Conservation (phyloP, 2,329 filamentous ascomycete species). For the Lachnellula subtilissima region DNA sequence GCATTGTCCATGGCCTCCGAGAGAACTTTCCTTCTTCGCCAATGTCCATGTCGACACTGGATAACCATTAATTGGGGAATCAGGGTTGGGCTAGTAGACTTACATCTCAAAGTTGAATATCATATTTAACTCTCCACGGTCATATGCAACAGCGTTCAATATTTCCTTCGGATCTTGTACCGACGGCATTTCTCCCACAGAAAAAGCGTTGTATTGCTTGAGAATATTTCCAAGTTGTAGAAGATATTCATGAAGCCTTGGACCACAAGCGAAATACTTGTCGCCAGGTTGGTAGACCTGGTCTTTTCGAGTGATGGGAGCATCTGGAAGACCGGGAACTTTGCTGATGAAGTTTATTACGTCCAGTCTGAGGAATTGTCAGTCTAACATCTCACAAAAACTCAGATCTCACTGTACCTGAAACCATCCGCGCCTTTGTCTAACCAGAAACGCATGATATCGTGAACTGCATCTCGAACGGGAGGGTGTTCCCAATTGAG, state of each 20-base stretch:
- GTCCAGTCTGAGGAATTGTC: slow-evolving; percentile 46
- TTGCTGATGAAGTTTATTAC: slow-evolving; percentile 66
- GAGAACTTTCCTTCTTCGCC: slow-evolving; percentile 41
- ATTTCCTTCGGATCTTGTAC: slow-evolving; percentile 44
- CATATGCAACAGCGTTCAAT: slow-evolving; percentile 48
- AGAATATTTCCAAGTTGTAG: slow-evolving; percentile 43
- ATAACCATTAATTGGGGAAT: not conserved
- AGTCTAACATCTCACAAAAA: not conserved
- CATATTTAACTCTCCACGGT: slow-evolving; percentile 61
- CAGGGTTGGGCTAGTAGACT: slow-evolving; percentile 19
- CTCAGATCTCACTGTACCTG: slow-evolving; percentile 24
- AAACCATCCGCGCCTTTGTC: slow-evolving; percentile 55
- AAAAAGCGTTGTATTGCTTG: slow-evolving; percentile 45
- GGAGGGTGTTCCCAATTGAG: slow-evolving; percentile 70
- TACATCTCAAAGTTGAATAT: slow-evolving; percentile 68
- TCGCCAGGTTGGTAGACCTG: slow-evolving; percentile 44
- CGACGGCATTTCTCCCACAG: slow-evolving; percentile 46
- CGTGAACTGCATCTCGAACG: slow-evolving; percentile 62
- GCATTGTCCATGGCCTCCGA: slow-evolving; percentile 36
- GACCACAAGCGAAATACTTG: slow-evolving; percentile 52
- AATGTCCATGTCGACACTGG: slow-evolving; percentile 46
- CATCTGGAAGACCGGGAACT: slow-evolving; percentile 51
- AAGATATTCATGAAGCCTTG: slow-evolving; percentile 51
- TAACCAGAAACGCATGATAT: slow-evolving; percentile 70
- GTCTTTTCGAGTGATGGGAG: slow-evolving; percentile 38